Conservation (phyloP, 805 yeast species). For the Spathaspora girioi region DNA sequence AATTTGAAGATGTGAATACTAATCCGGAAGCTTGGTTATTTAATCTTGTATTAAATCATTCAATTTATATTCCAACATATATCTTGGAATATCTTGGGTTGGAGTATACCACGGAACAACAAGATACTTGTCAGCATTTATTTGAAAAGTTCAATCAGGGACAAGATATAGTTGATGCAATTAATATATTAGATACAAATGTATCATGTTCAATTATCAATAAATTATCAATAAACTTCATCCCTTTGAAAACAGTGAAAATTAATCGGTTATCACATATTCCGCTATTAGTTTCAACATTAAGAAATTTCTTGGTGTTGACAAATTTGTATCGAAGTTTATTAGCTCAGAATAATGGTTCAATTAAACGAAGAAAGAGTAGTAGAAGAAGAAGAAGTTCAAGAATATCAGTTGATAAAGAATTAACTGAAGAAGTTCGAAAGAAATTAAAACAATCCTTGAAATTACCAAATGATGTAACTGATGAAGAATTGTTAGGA, state of each 20-base stretch:
- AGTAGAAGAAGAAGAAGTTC: conserved; percentile 11
- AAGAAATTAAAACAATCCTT: conserved; percentile 31
- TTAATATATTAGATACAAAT: not conserved
- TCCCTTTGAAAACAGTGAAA: conserved; percentile 18
- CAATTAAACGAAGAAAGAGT: not conserved
- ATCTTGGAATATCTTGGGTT: conserved; percentile 29
- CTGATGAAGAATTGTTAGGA: conserved; percentile 37
- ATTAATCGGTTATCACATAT: conserved; percentile 23
- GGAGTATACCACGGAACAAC: not conserved
- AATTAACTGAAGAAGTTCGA: conserved; percentile 19
- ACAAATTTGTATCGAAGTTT: conserved; percentile 13
- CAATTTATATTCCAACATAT: conserved; percentile 23
- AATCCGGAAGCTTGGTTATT: conserved; percentile 19
- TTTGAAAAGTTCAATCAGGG: conserved; percentile 6
- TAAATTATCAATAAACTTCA: conserved; percentile 13
- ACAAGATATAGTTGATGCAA: conserved; percentile 2
- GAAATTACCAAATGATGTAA: conserved; percentile 31
- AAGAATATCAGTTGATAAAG: conserved; percentile 7
- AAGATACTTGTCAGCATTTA: not conserved
- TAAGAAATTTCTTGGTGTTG: conserved; percentile 30
- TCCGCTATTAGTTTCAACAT: conserved; percentile 20
- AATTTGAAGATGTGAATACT: conserved; percentile 4
- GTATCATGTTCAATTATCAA: conserved; percentile 7
- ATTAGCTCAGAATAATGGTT: not conserved
- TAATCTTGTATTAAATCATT: conserved; percentile 19